Evolutionary conservation across 805 yeast species (phyloP), one percentile per base, ranked within the genome.

Genomic region (Saccharomycopsis lassenensis): DNA sequence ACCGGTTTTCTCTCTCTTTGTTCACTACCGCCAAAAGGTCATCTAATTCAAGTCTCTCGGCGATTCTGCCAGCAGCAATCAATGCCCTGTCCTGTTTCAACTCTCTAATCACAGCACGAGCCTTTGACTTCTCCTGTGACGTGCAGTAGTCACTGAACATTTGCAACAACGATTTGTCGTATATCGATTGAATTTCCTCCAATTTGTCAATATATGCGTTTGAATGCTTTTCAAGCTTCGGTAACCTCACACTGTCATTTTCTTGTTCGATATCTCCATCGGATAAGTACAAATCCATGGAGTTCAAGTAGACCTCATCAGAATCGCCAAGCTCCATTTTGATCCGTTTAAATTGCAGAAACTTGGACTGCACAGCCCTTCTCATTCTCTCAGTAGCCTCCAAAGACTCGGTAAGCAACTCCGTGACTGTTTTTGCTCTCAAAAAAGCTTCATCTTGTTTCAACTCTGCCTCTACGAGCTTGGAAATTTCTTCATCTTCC

Each of bases 21-120:
- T 65, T 67, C 25, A 79, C 69, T 50, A 66, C 66, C 40, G 67
- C 71, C 1, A 73, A 75, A 41, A 81, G 52, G 1, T 58, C 50
- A 11, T 61, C 57, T 50, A 75, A 54, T 22, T 72, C 77, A 37
- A 74, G 67, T 41, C 95, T 68, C 50, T 82, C 82, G 1, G 95
- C 85, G 37, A 89, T 82, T 56, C 80, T 80, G 10, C 72, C 62
- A 1, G 96, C 95, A 0, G 95, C 95, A 37, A 67, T 68, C 44
- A 87, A 59, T 2, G 94, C 93, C 46, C 79, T 75, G 43, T 81
- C 89, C 46, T 75, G 79, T 47, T 74, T 72, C 47, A 89, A 62
- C 49, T 80, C 73, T 42, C 65, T 67, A 5, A 74, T 86, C 20
- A 91, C 54, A 23, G 79, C 75, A 43, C 74, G 62, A 1, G 94